Percentiles rank a stretch among this genome's conserved stretches.
Conservation (phyloP, 2,329 filamentous ascomycete species). For the Dactylonectria estremocensis region DNA sequence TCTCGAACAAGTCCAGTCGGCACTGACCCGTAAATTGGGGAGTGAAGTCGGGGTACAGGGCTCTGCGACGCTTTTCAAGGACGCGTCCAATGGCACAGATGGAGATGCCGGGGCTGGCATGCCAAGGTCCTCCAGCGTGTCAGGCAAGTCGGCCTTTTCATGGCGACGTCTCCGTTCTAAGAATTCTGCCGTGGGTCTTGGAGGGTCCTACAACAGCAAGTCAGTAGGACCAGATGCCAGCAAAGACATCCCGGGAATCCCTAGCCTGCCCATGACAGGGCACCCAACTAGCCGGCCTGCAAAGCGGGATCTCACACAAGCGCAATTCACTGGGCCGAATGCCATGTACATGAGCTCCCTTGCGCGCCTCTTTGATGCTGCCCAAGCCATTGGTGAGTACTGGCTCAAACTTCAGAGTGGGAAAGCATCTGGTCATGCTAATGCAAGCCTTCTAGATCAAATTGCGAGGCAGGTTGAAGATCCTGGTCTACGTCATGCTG, state of each 20-base stretch:
- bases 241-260: constrained; percentile 68
- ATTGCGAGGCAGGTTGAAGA: constrained; percentile 97
- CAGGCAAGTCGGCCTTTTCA: constrained; percentile 83
- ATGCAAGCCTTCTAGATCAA: constrained; percentile 75
- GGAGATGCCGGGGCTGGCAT: constrained; percentile 58
- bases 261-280: constrained; percentile 83
- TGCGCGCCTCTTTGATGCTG: constrained; percentile 92
- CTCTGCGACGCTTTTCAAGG: constrained; percentile 81
- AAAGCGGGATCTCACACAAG: constrained; percentile 78
- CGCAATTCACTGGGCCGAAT: constrained; percentile 86
- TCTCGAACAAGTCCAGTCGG: constrained; percentile 86
- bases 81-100: constrained; percentile 68
- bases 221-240: constrained; percentile 39
- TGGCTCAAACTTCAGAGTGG: background rate
- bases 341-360: constrained; percentile 92
- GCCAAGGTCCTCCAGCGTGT: constrained; percentile 72
- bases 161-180: constrained; percentile 94
- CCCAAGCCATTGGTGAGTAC: constrained; percentile 87
- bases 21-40: constrained; percentile 87
- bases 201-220: constrained; percentile 61
- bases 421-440: constrained; percentile 32
- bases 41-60: constrained; percentile 90
- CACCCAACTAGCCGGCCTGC: constrained; percentile 76
- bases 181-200: constrained; percentile 79
- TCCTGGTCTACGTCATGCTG: constrained; percentile 90